A percentile compares a stretch with the other conserved stretches of the same genome.
Evolutionary conservation across 2,329 filamentous ascomycete species (phyloP).

Genomic region (Botrytis sinoallii): DNA sequence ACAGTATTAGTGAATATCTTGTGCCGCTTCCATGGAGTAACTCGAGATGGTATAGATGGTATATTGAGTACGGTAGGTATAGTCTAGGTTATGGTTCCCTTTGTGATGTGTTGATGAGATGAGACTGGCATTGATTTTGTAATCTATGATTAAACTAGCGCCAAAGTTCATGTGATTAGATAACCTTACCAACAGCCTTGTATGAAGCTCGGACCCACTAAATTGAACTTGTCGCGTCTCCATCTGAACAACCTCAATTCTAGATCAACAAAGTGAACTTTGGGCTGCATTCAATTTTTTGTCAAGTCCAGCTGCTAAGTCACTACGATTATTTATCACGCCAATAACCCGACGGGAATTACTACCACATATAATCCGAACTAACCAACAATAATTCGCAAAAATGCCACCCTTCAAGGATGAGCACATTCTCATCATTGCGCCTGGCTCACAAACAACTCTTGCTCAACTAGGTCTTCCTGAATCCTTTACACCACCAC

Average conservation of each 20-base stretch:
- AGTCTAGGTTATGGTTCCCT: not conserved
- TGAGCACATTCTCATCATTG: conserved; percentile 42
- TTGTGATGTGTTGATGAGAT: not conserved
- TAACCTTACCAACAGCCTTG: not conserved
- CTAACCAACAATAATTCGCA: not conserved
- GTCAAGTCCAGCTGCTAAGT: not conserved
- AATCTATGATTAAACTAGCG: not conserved
- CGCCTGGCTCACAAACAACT: conserved; percentile 42
- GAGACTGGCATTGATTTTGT: not conserved
- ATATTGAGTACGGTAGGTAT: not conserved
- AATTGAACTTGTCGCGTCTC: not conserved
- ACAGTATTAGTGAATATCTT: not conserved
- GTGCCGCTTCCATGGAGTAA: not conserved
- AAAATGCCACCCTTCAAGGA: conserved; percentile 37
- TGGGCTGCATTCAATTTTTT: not conserved
- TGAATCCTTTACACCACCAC: conserved; percentile 70
- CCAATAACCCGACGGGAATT: not conserved
- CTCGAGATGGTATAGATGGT: not conserved
- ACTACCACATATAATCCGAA: not conserved
- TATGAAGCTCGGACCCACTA: not conserved
- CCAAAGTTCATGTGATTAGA: not conserved
- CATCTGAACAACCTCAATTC: conserved; percentile 6
- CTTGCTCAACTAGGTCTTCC: conserved; percentile 38
- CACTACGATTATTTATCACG: not conserved
- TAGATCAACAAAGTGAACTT: conserved; percentile 9